Percentiles rank a stretch among this genome's conserved stretches.
These are phyloP conservation scores for Martiniozyma abietophila DNA, from an alignment of 805 yeast species.

Conservation along the genomic window DNA sequence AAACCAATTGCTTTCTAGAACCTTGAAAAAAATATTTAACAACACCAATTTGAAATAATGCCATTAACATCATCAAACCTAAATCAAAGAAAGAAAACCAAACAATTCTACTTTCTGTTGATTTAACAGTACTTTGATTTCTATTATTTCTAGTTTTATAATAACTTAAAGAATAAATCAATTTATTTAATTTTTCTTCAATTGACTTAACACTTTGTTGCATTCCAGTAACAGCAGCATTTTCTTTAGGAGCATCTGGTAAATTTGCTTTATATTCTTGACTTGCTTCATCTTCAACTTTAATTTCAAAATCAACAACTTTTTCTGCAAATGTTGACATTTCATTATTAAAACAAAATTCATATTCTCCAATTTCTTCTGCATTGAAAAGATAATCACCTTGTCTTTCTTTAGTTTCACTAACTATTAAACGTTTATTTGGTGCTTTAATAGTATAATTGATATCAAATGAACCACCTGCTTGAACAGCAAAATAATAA, in stretches of 20 bases:
- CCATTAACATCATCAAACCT: constrained; percentile 58
- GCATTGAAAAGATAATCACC: constrained; percentile 74
- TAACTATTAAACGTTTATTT: constrained; percentile 39
- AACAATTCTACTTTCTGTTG: constrained; percentile 54
- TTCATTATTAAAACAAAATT: constrained; percentile 75
- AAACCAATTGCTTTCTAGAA: constrained; percentile 58
- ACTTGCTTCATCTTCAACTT: constrained; percentile 29
- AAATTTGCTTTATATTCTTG: constrained; percentile 45
- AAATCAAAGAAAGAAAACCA: constrained; percentile 61
- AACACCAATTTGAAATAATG: constrained; percentile 54
- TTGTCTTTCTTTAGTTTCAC: constrained; percentile 57
- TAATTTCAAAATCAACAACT: constrained; percentile 75
- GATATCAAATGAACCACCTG: constrained; percentile 73
- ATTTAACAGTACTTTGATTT: constrained; percentile 72
- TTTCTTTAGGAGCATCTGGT: constrained; percentile 49
- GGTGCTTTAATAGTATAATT: constrained; percentile 62
- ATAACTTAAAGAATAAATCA: constrained; percentile 59
- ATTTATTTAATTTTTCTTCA: constrained; percentile 47
- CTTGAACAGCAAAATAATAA: constrained; percentile 75
- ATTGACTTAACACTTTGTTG: constrained; percentile 45
- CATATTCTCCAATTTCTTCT: constrained; percentile 65
- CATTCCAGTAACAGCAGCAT: constrained; percentile 48
- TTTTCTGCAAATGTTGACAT: constrained; percentile 78
- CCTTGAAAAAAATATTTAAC: constrained; percentile 67
- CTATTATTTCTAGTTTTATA: constrained; percentile 86